A percentile compares a stretch with the other conserved stretches of the same genome.
phyloP scores from a whole-genome alignment of 2,329 filamentous ascomycete species.

The Paecilomyces fulvus region DNA sequence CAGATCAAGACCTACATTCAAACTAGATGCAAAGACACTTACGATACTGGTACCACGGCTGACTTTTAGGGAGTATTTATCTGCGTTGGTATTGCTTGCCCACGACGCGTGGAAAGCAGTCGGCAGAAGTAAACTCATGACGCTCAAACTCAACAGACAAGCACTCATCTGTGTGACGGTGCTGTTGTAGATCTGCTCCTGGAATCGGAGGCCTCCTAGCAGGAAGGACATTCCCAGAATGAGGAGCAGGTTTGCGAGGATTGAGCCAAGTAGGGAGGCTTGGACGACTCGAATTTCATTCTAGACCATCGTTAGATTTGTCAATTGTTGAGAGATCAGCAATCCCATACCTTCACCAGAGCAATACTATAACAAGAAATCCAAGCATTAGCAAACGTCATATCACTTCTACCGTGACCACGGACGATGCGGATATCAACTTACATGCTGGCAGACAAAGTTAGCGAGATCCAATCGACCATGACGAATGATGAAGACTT shows the following conservation, averaged over 20 bases:
- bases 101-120: conserved; percentile 93
- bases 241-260: conserved; percentile 77
- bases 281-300: conserved; percentile 86
- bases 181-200: conserved; percentile 93
- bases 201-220: conserved; percentile 73
- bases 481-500: conserved; percentile 29
- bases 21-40: conserved; percentile 24
- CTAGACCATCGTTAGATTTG: conserved; percentile 23
- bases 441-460: conserved; percentile 42
- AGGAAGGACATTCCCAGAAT: conserved; percentile 91
- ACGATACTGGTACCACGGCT: conserved; percentile 84
- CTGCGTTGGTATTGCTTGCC: conserved; percentile 51
- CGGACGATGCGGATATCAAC: conserved; percentile 18
- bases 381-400: neutral
- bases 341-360: conserved; percentile 52
- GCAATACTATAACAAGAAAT: conserved; percentile 53
- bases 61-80: conserved; percentile 67
- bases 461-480: conserved; percentile 5
- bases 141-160: conserved; percentile 79
- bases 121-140: conserved; percentile 78
- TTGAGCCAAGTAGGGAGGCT: conserved; percentile 80
- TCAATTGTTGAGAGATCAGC: neutral
- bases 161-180: conserved; percentile 96
- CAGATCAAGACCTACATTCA: neutral
- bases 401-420: neutral